phyloP scores from a whole-genome alignment of 495 filamentous ascomycete genomes.

The Aspergillus conjunctus region DNA sequence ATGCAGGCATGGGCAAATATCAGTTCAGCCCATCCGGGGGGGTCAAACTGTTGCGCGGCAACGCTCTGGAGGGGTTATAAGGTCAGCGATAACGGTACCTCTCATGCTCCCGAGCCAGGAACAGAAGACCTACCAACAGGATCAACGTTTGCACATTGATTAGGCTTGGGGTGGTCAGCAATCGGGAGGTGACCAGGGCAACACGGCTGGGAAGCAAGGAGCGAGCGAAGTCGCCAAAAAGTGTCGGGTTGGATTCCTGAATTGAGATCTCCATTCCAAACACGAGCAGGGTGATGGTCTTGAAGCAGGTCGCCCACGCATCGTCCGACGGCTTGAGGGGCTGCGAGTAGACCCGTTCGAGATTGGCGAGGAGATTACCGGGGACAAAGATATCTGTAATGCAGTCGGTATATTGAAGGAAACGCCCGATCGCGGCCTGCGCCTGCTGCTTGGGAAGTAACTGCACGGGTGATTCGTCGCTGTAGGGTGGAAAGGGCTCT shows the following conservation, averaged over 20 bases:
- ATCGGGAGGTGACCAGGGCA: conserved; percentile 6
- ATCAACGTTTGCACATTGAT: conserved; percentile 13
- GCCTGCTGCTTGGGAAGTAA: conserved; percentile 5
- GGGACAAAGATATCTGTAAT: conserved; percentile 4
- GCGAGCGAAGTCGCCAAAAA: conserved; percentile 8
- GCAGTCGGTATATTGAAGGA: conserved; percentile 4
- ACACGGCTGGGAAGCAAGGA: conserved; percentile 5
- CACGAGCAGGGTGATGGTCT: not conserved
- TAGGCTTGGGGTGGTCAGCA: conserved; percentile 5
- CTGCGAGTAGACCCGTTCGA: conserved; percentile 10
- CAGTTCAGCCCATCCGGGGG: conserved; percentile 10
- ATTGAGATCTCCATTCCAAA: not conserved
- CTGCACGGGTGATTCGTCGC: not conserved
- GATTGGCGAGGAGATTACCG: conserved; percentile 1
- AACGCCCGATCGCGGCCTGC: not conserved
- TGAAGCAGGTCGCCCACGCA: conserved; percentile 8
- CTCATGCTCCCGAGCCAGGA: not conserved
- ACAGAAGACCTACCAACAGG: not conserved
- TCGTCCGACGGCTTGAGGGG: not conserved
- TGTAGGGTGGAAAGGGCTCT: conserved; percentile 12
- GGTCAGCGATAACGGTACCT: not conserved
- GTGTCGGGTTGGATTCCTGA: not conserved
- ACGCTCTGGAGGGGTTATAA: not conserved
- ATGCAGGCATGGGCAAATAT: conserved; percentile 13
- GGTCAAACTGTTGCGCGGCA: conserved; percentile 7